phyloP scores from a whole-genome alignment of 2,329 filamentous ascomycete genomes.

The Pseudogymnoascus sp. region DNA sequence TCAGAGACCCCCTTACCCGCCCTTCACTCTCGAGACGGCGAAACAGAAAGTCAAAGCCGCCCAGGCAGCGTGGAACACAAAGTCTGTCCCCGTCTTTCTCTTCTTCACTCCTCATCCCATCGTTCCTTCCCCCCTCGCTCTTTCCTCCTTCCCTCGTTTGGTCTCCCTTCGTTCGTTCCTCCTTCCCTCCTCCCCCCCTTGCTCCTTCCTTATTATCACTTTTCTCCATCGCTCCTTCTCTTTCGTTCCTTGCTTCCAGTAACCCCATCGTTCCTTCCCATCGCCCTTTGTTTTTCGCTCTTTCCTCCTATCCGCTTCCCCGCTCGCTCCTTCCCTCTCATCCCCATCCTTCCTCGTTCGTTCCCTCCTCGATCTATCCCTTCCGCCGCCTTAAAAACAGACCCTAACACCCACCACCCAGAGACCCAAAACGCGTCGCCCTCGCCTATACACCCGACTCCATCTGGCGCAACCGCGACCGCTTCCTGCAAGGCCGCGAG shows the following conservation, averaged over 20 bases:
- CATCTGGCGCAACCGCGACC: constrained; percentile 71
- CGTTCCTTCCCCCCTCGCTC: constrained; percentile 30
- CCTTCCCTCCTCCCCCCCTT: neutral
- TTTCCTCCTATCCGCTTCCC: neutral
- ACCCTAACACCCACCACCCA: neutral
- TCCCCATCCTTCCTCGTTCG: neutral
- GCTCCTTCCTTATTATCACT: neutral
- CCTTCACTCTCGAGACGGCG: constrained; percentile 68
- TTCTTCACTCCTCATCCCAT: constrained; percentile 46
- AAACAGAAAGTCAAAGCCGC: constrained; percentile 71
- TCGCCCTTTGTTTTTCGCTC: neutral
- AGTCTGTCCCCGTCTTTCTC: constrained; percentile 34
- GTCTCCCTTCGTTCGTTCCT: neutral
- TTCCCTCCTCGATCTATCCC: neutral
- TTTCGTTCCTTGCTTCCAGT: neutral
- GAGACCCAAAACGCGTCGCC: neutral
- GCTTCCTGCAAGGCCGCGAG: constrained; percentile 60
- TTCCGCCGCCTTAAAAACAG: neutral
- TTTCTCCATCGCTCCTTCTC: neutral
- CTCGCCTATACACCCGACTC: constrained; percentile 63
- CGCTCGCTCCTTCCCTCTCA: neutral
- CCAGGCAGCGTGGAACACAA: constrained; percentile 75
- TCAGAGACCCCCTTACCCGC: constrained; percentile 46
- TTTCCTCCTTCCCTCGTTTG: neutral
- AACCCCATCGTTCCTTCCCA: neutral